Base-by-base conservation (phyloP, 2,329 filamentous ascomycete genomes). In the Aureobasidium namibiae region DNA sequence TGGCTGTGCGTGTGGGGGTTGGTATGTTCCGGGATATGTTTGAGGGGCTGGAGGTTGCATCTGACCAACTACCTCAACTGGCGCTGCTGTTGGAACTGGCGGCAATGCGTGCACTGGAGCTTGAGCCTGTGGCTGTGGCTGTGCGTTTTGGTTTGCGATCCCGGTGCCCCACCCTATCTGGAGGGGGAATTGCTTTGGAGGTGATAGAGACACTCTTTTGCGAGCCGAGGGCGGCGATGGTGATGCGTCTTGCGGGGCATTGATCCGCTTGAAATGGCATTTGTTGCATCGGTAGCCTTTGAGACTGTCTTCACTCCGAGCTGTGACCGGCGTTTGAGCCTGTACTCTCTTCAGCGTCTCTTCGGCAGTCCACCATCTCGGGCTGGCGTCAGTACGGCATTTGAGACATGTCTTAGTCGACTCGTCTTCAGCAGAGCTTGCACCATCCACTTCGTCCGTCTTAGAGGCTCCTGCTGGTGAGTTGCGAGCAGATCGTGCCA, bases 331-430 rank as follows among this genome's bases (percentile, higher is more conserved):
- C 11, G 41, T 21, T 13, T 48, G 29, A 16, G 41, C 33, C 10
- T 57, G 54, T 8, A 57, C 26, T 49, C 21, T 52, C 31, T 36
- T 23, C 18, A 59, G 2, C 9, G 53, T 57, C 18, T 60, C 50
- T 29, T 57, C 52, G n/a, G 34, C 45, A 16, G 50, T 21, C 59
- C 59, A 78, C 78, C 78, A 80, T 67, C 82, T 86, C 4, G 87
- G 88, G 65, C 86, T 90, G 53, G 87, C 81, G 67, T 91, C 86
- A 60, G 87, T 80, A 13, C 74, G 70, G 66, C 77, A 80, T 54
- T 72, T 74, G 24, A 66, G 68, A 60, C 77, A 80, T 21, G 73
- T 71, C 49, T 73, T 71, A 9, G 63, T 54, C 60, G 68, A 68
- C 23, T 65, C 64, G 18, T 67, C 67, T 18, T 69, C 62, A 18